Percentiles rank a stretch among this genome's conserved stretches.
Conservation (phyloP, 1,284 basidiomycete species). For the Malassezia restricta region DNA sequence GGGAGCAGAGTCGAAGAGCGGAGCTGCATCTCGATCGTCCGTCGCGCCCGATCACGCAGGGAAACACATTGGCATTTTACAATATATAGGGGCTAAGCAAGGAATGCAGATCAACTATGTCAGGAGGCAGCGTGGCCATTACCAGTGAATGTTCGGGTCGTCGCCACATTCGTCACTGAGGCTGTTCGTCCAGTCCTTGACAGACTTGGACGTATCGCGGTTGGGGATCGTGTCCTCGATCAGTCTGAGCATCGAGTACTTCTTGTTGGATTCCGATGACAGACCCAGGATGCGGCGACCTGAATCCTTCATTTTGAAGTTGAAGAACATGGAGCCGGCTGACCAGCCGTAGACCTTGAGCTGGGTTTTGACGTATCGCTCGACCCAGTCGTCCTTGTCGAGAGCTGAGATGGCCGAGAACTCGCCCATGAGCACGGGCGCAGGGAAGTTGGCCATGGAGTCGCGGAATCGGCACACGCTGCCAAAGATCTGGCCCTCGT, state of each 20-base stretch:
- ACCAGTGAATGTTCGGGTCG: not conserved
- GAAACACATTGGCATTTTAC: no score
- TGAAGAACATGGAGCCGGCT: slow-evolving; percentile 39
- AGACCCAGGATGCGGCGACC: slow-evolving; percentile 17
- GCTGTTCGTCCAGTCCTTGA: slow-evolving; percentile 7
- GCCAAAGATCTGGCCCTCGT: slow-evolving; percentile 15
- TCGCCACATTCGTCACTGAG: not conserved
- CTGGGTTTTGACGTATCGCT: slow-evolving; percentile 26
- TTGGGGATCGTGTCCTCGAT: slow-evolving; percentile 7
- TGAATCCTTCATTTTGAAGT: slow-evolving; percentile 26
- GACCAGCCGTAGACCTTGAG: slow-evolving; percentile 36
- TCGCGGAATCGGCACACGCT: slow-evolving; percentile 27
- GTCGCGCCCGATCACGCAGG: no score
- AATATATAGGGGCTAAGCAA: no score
- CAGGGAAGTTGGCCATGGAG: slow-evolving; percentile 13
- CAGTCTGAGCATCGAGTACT: slow-evolving; percentile 28
- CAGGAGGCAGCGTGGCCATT: no score
- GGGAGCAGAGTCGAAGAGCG: no score
- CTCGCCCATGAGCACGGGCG: slow-evolving; percentile 35
- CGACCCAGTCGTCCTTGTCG: slow-evolving; percentile 13
- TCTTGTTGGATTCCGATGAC: slow-evolving; percentile 14
- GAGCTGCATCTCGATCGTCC: no score
- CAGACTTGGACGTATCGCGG: not conserved
- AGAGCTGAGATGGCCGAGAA: slow-evolving; percentile 28
- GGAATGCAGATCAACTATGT: no score